phyloP scores from a whole-genome alignment of 2,329 filamentous ascomycete species.

The Ceratocystis lukuohia region DNA sequence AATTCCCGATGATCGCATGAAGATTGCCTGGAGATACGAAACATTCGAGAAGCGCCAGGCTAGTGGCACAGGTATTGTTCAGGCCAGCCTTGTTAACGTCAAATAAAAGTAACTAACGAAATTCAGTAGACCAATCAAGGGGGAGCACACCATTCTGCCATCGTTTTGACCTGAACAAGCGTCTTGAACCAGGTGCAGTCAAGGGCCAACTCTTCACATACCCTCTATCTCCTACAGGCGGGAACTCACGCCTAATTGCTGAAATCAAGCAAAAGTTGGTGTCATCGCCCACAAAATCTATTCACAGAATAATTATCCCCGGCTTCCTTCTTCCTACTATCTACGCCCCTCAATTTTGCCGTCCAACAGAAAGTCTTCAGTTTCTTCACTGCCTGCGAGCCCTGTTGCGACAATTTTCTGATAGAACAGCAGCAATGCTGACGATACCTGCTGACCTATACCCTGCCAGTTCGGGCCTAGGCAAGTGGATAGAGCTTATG shows the following conservation, averaged over 20 bases:
- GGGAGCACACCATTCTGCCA: constrained; percentile 48
- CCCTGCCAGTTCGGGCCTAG: constrained; percentile 59
- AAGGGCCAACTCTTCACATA: constrained; percentile 38
- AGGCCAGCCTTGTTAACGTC: neutral
- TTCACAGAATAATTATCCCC: constrained; percentile 78
- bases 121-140: constrained; percentile 12
- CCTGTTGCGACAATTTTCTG: constrained; percentile 54
- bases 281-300: constrained; percentile 42
- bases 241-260: constrained; percentile 42
- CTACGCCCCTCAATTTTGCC: constrained; percentile 56
- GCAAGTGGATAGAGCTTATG: constrained; percentile 74
- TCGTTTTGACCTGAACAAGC: constrained; percentile 56
- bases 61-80: constrained; percentile 47
- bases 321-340: constrained; percentile 73
- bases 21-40: constrained; percentile 98
- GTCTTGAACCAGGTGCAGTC: constrained; percentile 38
- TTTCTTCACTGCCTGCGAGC: constrained; percentile 70
- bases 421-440: constrained; percentile 55
- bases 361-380: constrained; percentile 60
- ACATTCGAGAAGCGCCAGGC: constrained; percentile 56
- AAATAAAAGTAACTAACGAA: neutral
- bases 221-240: constrained; percentile 8
- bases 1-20: constrained; percentile 55
- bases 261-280: constrained; percentile 43
- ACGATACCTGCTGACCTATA: constrained; percentile 71